These are phyloP conservation scores for Termitomyces eurrhizus DNA, from an alignment of 768 basidiomycete genomes.

Conservation along the genomic window DNA sequence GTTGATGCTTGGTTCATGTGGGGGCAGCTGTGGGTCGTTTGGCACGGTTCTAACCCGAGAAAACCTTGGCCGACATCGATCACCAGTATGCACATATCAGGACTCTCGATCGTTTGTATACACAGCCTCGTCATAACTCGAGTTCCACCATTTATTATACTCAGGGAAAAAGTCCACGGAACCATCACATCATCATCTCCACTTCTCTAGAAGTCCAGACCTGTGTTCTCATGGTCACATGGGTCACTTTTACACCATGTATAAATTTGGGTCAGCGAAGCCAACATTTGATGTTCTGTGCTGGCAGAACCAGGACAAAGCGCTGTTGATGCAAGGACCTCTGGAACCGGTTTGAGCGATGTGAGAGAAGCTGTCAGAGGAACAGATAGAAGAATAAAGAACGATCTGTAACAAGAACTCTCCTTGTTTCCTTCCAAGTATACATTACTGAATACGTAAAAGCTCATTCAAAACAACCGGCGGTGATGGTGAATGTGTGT, in stretches of 20 bases:
- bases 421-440: neutral
- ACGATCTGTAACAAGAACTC: neutral
- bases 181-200: neutral
- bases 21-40: neutral
- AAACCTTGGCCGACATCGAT: neutral
- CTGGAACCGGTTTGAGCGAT: neutral
- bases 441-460: neutral
- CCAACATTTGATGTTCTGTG: neutral
- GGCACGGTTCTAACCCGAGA: neutral
- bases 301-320: neutral
- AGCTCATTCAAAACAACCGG: neutral
- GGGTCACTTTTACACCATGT: neutral
- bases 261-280: neutral
- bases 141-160: neutral
- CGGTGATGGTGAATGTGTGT: neutral
- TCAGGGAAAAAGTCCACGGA: neutral
- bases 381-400: neutral
- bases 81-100: neutral
- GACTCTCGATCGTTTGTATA: neutral
- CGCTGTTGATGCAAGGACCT: neutral
- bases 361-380: neutral
- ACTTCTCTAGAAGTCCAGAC: neutral
- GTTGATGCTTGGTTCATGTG: neutral
- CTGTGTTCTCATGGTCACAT: neutral
- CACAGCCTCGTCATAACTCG: neutral